Evolutionary conservation across 1,139 yeast genomes (phyloP).

Genomic region (Entelexis paramagnoliae): DNA sequence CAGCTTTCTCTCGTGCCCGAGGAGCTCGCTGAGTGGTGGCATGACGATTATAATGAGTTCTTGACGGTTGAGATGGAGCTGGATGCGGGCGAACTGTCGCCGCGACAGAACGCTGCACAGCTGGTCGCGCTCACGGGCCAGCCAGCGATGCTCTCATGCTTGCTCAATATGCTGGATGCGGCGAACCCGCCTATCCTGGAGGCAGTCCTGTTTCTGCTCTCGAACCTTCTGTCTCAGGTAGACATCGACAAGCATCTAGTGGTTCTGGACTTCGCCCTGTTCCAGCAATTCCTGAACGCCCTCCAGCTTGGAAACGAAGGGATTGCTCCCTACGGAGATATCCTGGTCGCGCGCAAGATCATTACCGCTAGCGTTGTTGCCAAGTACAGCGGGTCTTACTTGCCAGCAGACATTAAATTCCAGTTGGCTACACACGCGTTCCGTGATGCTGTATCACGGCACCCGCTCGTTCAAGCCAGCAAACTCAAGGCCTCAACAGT

Average conservation of each 20-base stretch:
- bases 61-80: constrained; percentile 67
- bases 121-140: constrained; percentile 20
- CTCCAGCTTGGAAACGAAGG: constrained; percentile 8
- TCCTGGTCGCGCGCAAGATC: constrained; percentile 20
- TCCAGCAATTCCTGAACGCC: constrained; percentile 13
- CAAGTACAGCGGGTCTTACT: constrained; percentile 18
- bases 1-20: constrained; percentile 27
- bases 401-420: constrained; percentile 10
- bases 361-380: constrained; percentile 20
- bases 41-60: constrained; percentile 52
- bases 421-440: constrained; percentile 13
- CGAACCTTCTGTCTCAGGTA: constrained; percentile 22
- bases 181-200: constrained; percentile 14
- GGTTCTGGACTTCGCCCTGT: background rate
- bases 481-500: constrained; percentile 17
- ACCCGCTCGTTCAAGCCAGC: background rate
- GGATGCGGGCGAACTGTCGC: constrained; percentile 32
- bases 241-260: constrained; percentile 19
- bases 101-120: constrained; percentile 25
- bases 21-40: constrained; percentile 34
- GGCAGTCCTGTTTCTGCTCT: constrained; percentile 24
- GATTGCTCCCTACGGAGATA: constrained; percentile 10
- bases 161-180: constrained; percentile 2
- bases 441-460: background rate
- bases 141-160: constrained; percentile 13